These are phyloP conservation scores for Alternaria metachromatica DNA, from an alignment of 2,329 filamentous ascomycete genomes.

Conservation along the genomic window DNA sequence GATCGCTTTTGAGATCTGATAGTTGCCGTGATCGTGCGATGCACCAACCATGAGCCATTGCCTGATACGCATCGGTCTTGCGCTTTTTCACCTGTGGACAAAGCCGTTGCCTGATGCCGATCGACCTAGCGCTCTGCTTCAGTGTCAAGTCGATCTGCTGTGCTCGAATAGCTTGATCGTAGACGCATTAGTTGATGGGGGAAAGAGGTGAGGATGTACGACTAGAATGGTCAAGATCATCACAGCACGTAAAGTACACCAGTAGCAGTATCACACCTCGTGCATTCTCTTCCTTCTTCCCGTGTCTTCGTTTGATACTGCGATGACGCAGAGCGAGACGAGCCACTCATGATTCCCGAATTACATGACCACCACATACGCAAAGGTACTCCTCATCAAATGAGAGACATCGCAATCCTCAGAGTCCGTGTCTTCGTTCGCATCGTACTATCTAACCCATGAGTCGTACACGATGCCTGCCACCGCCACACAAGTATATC, in stretches of 20 bases:
- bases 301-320: too few relatives aligned
- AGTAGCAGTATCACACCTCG: too few relatives aligned
- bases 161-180: not conserved
- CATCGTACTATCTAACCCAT: not conserved
- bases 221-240: too few relatives aligned
- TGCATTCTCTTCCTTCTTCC: too few relatives aligned
- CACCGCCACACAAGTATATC: not conserved
- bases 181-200: not conserved
- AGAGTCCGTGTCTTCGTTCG: not conserved
- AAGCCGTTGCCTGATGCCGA: not conserved
- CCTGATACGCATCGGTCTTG: not conserved
- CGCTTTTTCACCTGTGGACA: not conserved
- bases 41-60: not conserved
- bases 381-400: too few relatives aligned
- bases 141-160: not conserved
- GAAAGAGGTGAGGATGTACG: not conserved
- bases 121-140: not conserved
- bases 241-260: too few relatives aligned
- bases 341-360: too few relatives aligned
- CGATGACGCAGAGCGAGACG: too few relatives aligned
- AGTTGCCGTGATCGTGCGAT: not conserved
- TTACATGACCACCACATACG: too few relatives aligned
- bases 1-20: not conserved
- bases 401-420: too few relatives aligned
- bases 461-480: not conserved